Conservation (phyloP, 106 monocot species). For the Hemerocallis citrina region DNA sequence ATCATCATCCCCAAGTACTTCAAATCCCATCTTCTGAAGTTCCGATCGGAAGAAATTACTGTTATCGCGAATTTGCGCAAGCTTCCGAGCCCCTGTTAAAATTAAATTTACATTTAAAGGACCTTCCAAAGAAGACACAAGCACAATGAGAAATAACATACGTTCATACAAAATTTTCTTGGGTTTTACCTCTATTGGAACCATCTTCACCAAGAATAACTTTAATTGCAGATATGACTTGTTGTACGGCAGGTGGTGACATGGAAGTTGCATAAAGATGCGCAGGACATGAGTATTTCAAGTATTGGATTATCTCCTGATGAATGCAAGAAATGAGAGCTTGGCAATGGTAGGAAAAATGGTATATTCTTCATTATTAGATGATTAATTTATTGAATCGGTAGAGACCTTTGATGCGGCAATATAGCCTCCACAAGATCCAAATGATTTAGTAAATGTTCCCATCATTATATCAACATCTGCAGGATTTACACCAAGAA, state of each 20-base stretch:
- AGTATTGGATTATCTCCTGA: slow-evolving; percentile 69
- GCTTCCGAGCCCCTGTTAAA: slow-evolving; percentile 54
- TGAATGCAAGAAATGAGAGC: not conserved
- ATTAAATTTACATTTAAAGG: not conserved
- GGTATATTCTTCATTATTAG: too few relatives aligned
- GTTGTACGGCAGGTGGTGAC: slow-evolving; percentile 77
- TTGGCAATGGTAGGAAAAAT: not conserved
- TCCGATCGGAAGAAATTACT: slow-evolving; percentile 83
- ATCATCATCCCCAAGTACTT: slow-evolving; percentile 74
- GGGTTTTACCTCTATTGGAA: slow-evolving; percentile 64
- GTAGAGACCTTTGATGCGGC: slow-evolving; percentile 65
- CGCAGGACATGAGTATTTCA: slow-evolving; percentile 61
- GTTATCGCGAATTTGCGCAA: slow-evolving; percentile 71
- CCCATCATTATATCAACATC: slow-evolving; percentile 91
- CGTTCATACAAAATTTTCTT: too few relatives aligned
- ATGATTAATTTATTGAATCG: too few relatives aligned
- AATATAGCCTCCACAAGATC: slow-evolving; percentile 85
- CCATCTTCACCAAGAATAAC: slow-evolving; percentile 82
- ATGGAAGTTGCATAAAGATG: slow-evolving; percentile 87
- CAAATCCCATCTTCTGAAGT: slow-evolving; percentile 82
- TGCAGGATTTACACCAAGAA: slow-evolving; percentile 65
- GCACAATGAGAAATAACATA: too few relatives aligned
- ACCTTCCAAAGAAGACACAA: not conserved
- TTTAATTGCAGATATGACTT: slow-evolving; percentile 74
- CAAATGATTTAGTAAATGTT: slow-evolving; percentile 83